Evolutionary conservation across 768 basidiomycete genomes (phyloP), one percentile per base, ranked within the genome.

Genomic region (Terana coerulea): DNA sequence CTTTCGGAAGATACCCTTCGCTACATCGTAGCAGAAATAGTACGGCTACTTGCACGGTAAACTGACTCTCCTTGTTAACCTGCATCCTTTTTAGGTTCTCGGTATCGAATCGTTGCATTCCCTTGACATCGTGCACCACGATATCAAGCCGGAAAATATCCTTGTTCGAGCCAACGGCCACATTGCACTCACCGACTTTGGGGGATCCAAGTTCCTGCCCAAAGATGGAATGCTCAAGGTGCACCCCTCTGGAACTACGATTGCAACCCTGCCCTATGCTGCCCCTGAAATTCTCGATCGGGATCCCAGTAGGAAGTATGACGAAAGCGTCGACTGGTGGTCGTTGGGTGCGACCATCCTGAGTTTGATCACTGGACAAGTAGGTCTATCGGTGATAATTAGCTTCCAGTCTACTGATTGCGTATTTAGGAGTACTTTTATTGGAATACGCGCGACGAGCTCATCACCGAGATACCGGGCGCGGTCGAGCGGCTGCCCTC

Each of bases 131-230:
- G 77, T 81, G 0, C 80, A 82, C 61, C 72, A 79, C 17, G 80
- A 82, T 60, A 54, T 82, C 10, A 82, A 82, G 58, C 80, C 80
- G 0, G 77, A 77, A 51, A 80, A 81, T 53, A 58, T 75, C 35
- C 62, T 72, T 29, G 62, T 72, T n/a, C 64, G 67, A 53, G 61
- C 56, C 3, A 46, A 56, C 8, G 64, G 66, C 8, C 65, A 67
- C 47, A 63, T 79, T 64, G 77, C 79, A 59, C 76, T 82, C 49
- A 73, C 75, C n/a, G 80, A 82, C 62, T 81, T 77, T 58, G 80
- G 80, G 3, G 63, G 78, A n/a, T 75, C 77, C 1, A 76, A 75
- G 60, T 69, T 76, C 41, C 74, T 77, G 64, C 69, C 35, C 73
- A 73, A 53, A 69, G 72, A 30, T 68, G 75, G 58, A 10, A n/a